Evolutionary conservation across 176 grass and related monocot species (phyloP).

Genomic region (maize (Zea mays)): DNA sequence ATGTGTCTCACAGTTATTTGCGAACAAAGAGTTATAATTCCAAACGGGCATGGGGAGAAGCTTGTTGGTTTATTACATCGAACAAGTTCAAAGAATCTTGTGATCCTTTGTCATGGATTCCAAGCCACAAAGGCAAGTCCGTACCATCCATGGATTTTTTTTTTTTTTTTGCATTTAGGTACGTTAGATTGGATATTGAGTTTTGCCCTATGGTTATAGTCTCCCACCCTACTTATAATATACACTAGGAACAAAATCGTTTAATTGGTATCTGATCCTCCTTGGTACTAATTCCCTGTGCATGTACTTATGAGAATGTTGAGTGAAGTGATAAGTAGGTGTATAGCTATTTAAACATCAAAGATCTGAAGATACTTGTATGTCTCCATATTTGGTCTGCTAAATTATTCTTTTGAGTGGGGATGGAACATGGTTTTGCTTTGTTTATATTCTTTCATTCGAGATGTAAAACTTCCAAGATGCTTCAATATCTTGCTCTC

Average conservation of each 20-base stretch:
- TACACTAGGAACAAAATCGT: background rate
- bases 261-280: slow-evolving; percentile 4
- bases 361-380: background rate
- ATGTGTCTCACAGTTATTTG: slow-evolving; percentile 35
- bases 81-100: slow-evolving; percentile 65
- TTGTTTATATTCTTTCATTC: background rate
- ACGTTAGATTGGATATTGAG: background rate
- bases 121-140: slow-evolving; percentile 73
- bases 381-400: background rate
- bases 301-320: background rate
- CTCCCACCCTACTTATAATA: background rate
- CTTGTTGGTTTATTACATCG: slow-evolving; percentile 80
- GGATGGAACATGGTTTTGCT: background rate
- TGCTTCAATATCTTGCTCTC: background rate
- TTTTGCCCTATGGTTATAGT: background rate
- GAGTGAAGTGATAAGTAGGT: background rate
- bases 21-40: slow-evolving; percentile 50
- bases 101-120: slow-evolving; percentile 88
- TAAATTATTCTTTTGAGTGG: background rate
- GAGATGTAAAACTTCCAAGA: background rate
- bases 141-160: background rate
- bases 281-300: slow-evolving; percentile 10
- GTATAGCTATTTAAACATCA: background rate
- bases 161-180: background rate
- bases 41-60: slow-evolving; percentile 67